Percentiles rank a stretch among this genome's conserved stretches.
Conservation (phyloP, 1,284 basidiomycete genomes). For the Anthracocystis walkeri region DNA sequence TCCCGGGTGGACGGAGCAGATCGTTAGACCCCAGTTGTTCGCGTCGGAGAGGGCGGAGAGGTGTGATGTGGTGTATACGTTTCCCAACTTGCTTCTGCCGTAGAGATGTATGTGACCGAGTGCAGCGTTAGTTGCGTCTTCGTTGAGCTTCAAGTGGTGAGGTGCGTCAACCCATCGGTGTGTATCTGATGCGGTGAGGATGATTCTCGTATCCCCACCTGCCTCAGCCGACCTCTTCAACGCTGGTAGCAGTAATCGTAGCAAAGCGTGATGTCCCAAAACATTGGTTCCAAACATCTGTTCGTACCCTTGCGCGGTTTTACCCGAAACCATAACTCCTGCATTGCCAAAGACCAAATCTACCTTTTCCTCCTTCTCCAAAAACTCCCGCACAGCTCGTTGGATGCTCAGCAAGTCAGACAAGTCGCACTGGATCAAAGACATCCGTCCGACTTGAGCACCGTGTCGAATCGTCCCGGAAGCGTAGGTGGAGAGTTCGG, state of each 20-base stretch:
- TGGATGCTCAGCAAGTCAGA: slow-evolving; percentile 41
- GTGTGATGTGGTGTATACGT: slow-evolving; percentile 34
- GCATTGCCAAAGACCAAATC: slow-evolving; percentile 58
- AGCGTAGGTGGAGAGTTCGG: not conserved
- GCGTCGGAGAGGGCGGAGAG: slow-evolving; percentile 25
- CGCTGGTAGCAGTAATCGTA: slow-evolving; percentile 45
- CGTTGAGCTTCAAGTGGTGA: slow-evolving; percentile 17
- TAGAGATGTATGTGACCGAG: slow-evolving; percentile 44
- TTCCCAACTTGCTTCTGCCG: slow-evolving; percentile 51
- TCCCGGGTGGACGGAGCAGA: slow-evolving; percentile 51
- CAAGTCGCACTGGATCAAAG: slow-evolving; percentile 50
- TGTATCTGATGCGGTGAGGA: slow-evolving; percentile 48
- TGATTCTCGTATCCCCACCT: slow-evolving; percentile 24
- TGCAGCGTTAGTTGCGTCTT: slow-evolving; percentile 3
- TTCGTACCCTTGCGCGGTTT: slow-evolving; percentile 54
- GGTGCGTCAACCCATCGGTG: slow-evolving; percentile 34
- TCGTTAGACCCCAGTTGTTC: slow-evolving; percentile 34
- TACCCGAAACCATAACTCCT: slow-evolving; percentile 40
- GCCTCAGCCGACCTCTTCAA: slow-evolving; percentile 13
- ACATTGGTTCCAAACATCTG: slow-evolving; percentile 58
- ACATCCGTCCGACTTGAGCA: slow-evolving; percentile 27
- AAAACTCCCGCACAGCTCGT: slow-evolving; percentile 31
- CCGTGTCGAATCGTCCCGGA: not conserved
- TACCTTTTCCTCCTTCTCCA: slow-evolving; percentile 29
- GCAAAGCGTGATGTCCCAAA: slow-evolving; percentile 54